A percentile compares a stretch with the other conserved stretches of the same genome.
phyloP scores from a whole-genome alignment of 148 eudicot species.

The Bassia scoparia region DNA sequence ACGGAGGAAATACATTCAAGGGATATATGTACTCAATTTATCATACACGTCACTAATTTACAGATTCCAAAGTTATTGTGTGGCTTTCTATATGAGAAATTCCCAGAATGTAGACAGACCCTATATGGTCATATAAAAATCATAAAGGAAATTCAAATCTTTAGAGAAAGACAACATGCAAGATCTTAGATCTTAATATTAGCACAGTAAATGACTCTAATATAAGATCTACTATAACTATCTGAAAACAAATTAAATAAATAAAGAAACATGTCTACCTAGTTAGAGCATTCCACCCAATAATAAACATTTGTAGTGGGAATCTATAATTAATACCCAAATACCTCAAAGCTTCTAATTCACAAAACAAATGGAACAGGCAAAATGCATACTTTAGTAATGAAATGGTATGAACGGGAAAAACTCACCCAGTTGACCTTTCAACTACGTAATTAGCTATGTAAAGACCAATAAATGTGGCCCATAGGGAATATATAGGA shows the following conservation, averaged over 20 bases:
- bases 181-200: background rate
- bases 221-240: background rate
- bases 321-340: background rate
- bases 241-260: background rate
- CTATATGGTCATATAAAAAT: background rate
- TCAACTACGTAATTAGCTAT: constrained; percentile 95
- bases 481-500: constrained; percentile 99
- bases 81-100: background rate
- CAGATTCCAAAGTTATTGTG: background rate
- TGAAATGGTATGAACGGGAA: background rate
- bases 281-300: background rate
- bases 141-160: background rate
- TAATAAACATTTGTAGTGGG: background rate
- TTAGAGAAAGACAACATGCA: background rate
- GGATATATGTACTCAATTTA: background rate
- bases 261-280: background rate
- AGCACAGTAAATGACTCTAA: background rate
- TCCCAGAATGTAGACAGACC: background rate
- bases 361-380: background rate
- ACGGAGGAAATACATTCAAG: too few relatives aligned
- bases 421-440: constrained; percentile 91
- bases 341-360: background rate
- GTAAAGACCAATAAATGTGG: constrained; percentile 95
- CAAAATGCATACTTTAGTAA: background rate
- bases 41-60: background rate